phyloP scores from a whole-genome alignment of 2,329 filamentous ascomycete species.

The Metarhizium anisopliae region DNA sequence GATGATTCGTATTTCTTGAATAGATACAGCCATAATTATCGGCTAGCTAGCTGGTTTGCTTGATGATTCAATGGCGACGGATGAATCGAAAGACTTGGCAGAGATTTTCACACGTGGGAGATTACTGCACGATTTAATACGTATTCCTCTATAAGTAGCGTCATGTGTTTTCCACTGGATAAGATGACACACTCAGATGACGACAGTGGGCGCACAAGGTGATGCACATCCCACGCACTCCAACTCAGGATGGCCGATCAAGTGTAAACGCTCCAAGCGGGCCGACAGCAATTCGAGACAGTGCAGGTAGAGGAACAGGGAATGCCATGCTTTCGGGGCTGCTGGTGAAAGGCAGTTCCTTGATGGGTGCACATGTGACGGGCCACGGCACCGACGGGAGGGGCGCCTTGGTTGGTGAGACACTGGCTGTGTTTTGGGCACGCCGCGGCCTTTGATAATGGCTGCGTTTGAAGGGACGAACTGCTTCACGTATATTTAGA shows the following conservation, averaged over 20 bases:
- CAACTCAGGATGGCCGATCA: too few species aligned
- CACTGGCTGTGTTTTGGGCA: not conserved
- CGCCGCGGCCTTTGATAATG: not conserved
- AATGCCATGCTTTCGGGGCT: not conserved
- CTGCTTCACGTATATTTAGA: not conserved
- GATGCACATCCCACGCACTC: not conserved
- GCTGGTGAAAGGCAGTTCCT: not conserved
- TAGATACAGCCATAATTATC: too few species aligned
- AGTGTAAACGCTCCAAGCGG: not conserved
- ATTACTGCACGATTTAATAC: too few species aligned
- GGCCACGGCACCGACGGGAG: too few species aligned
- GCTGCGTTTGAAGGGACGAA: not conserved
- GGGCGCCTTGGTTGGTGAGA: not conserved
- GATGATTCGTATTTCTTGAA: not conserved
- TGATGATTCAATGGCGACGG: too few species aligned
- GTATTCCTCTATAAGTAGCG: too few species aligned
- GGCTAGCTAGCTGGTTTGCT: too few species aligned
- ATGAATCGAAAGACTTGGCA: too few species aligned
- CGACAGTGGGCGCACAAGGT: not conserved
- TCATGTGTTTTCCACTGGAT: not conserved
- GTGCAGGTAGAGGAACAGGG: not conserved
- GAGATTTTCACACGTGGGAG: too few species aligned
- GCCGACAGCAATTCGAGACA: not conserved
- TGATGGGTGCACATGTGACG: too few species aligned
- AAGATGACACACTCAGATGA: not conserved